Evolutionary conservation across 2,329 filamentous ascomycete species (phyloP).

Genomic region (Arachnomyces sp.): DNA sequence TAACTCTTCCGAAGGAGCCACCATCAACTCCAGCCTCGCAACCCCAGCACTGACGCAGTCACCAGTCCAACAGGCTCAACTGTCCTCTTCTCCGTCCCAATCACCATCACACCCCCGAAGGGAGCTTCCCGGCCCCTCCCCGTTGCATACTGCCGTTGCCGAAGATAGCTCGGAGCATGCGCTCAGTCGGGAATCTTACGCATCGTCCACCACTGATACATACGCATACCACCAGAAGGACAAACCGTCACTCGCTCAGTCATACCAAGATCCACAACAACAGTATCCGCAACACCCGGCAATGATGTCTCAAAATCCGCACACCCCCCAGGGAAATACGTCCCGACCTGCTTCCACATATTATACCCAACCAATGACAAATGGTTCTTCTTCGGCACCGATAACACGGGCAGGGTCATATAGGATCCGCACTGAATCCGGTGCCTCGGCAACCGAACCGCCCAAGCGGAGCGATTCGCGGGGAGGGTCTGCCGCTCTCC

Average conservation of each 20-base stretch:
- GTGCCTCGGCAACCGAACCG: constrained; percentile 48
- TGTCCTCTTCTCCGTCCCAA: constrained; percentile 5
- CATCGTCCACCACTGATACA: constrained; percentile 16
- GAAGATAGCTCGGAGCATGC: constrained; percentile 15
- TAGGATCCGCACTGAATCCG: constrained; percentile 51
- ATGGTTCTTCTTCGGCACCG: constrained; percentile 32
- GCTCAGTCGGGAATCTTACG: too few relatives aligned
- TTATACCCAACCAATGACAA: constrained; percentile 35
- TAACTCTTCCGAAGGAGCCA: constrained; percentile 28
- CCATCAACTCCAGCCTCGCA: constrained; percentile 10
- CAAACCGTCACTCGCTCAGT: constrained; percentile 36
- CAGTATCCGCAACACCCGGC: constrained; percentile 36
- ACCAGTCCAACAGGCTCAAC: constrained; percentile 10
- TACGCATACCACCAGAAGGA: constrained; percentile 25
- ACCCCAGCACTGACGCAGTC: constrained; percentile 6
- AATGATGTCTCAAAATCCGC: constrained; percentile 34
- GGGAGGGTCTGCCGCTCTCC: constrained; percentile 50
- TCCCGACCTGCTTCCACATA: constrained; percentile 41
- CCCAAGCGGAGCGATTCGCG: constrained; percentile 56
- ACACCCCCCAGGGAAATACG: constrained; percentile 26
- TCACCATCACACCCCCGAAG: constrained; percentile 1
- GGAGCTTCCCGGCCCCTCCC: background rate
- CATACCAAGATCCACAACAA: constrained; percentile 37
- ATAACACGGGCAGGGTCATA: constrained; percentile 38
- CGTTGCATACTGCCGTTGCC: background rate